A percentile compares a stretch with the other conserved stretches of the same genome.
Evolutionary conservation across 345 rosid species (phyloP).

Genomic region (Aquilaria malaccensis): DNA sequence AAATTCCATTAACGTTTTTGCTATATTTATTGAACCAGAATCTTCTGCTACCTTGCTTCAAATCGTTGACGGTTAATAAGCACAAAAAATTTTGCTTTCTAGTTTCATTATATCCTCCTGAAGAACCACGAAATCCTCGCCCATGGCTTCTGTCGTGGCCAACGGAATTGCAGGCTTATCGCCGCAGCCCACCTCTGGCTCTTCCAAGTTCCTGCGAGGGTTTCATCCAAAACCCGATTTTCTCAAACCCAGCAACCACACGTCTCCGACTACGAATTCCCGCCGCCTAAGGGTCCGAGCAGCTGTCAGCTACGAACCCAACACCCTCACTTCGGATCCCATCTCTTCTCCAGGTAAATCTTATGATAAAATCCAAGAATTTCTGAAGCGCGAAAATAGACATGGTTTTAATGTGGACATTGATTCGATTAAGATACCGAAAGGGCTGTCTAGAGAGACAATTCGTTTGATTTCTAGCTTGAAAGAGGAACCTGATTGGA

Average conservation of each 20-base stretch:
- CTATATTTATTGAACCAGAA: neutral
- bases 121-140: conserved; percentile 14
- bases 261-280: conserved; percentile 6
- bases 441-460: conserved; percentile 72
- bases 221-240: conserved; percentile 27
- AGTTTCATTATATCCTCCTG: neutral
- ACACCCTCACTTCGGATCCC: conserved; percentile 27
- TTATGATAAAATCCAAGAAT: conserved; percentile 57
- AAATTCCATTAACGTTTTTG: neutral
- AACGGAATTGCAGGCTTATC: conserved; percentile 37
- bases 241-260: conserved; percentile 20
- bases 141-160: conserved; percentile 39
- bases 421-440: conserved; percentile 74
- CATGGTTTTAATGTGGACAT: conserved; percentile 68
- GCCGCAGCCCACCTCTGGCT: conserved; percentile 23
- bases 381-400: conserved; percentile 66
- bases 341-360: conserved; percentile 33
- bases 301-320: conserved; percentile 34
- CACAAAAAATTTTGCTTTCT: neutral
- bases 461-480: conserved; percentile 51
- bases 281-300: conserved; percentile 38
- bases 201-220: conserved; percentile 21
- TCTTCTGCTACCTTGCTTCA: neutral
- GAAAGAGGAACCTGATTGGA: conserved; percentile 89
- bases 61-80: neutral